Evolutionary conservation across 768 basidiomycete genomes (phyloP).

Genomic region (Multifurca ochricompacta): DNA sequence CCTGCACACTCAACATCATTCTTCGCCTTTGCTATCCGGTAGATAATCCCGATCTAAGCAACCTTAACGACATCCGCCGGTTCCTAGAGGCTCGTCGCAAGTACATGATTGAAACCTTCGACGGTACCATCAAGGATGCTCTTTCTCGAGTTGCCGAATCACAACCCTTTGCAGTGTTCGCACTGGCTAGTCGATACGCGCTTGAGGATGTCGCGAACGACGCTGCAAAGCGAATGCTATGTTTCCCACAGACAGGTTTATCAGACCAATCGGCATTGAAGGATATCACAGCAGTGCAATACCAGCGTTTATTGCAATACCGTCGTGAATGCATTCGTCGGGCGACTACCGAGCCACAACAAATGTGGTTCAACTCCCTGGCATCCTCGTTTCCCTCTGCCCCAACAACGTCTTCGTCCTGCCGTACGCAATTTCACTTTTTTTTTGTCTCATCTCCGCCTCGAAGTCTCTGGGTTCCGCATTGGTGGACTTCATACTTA

Average conservation of each 20-base stretch:
- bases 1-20: constrained; percentile 8
- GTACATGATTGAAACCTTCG: constrained; percentile 17
- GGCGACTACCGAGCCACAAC: constrained; percentile 9
- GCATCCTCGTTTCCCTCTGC: constrained; percentile 2
- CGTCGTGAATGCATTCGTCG: constrained; percentile 9
- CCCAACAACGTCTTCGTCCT: constrained; percentile 8
- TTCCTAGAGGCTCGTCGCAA: constrained; percentile 16
- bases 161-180: constrained; percentile 9
- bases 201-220: constrained; percentile 16
- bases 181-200: constrained; percentile 15
- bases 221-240: constrained; percentile 12
- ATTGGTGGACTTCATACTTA: constrained; percentile 18
- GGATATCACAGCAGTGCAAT: constrained; percentile 13
- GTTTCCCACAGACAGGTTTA: neutral
- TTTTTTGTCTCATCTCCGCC: constrained; percentile 13
- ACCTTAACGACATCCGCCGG: constrained; percentile 11
- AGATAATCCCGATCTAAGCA: constrained; percentile 10
- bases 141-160: constrained; percentile 8
- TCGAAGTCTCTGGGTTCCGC: constrained; percentile 17
- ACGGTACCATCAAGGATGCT: constrained; percentile 8
- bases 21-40: constrained; percentile 17
- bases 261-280: neutral
- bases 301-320: constrained; percentile 12
- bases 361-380: constrained; percentile 15
- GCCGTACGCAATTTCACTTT: constrained; percentile 17